Conservation (phyloP, 2,329 filamentous ascomycete species). For the Daldinia sp. region DNA sequence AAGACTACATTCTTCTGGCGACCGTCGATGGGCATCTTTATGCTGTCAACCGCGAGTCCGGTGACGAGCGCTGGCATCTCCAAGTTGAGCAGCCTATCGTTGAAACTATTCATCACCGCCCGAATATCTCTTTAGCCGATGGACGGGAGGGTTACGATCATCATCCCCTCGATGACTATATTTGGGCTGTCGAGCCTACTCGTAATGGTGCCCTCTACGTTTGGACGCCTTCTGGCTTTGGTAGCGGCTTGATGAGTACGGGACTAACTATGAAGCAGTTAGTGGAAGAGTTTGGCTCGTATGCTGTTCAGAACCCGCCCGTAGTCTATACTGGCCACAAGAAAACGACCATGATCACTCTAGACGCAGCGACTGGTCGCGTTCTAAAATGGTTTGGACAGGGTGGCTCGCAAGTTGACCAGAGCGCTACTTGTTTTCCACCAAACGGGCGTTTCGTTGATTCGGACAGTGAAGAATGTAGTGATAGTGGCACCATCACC, state of each 20-base stretch:
- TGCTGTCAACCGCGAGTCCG: slow-evolving; percentile 87
- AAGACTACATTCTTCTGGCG: slow-evolving; percentile 99
- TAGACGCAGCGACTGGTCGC: slow-evolving; percentile 85
- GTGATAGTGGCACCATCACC: slow-evolving; percentile 79
- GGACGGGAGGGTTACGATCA: slow-evolving; percentile 60
- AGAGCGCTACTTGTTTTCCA: slow-evolving; percentile 77
- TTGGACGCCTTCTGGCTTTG: slow-evolving; percentile 73
- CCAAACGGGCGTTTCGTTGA: slow-evolving; percentile 72
- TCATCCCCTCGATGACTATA: slow-evolving; percentile 79
- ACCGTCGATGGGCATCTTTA: slow-evolving; percentile 98
- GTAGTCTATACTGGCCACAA: slow-evolving; percentile 93
- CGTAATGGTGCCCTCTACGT: slow-evolving; percentile 88
- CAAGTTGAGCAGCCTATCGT: slow-evolving; percentile 88
- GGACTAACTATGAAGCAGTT: slow-evolving; percentile 83
- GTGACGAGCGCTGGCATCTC: slow-evolving; percentile 84
- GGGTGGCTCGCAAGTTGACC: slow-evolving; percentile 70
- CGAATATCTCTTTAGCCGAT: slow-evolving; percentile 67
- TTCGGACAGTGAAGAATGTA: slow-evolving; percentile 74
- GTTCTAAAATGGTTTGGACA: slow-evolving; percentile 87
- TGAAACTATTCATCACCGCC: slow-evolving; percentile 82
- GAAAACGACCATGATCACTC: slow-evolving; percentile 85
- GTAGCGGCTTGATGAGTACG: slow-evolving; percentile 69
- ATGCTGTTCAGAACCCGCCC: slow-evolving; percentile 75
- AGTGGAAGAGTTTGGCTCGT: slow-evolving; percentile 83
- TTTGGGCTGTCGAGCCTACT: slow-evolving; percentile 95